A percentile compares a stretch with the other conserved stretches of the same genome.
phyloP scores from a whole-genome alignment of 2,329 filamentous ascomycete species.

The Trichoderma lentiforme region DNA sequence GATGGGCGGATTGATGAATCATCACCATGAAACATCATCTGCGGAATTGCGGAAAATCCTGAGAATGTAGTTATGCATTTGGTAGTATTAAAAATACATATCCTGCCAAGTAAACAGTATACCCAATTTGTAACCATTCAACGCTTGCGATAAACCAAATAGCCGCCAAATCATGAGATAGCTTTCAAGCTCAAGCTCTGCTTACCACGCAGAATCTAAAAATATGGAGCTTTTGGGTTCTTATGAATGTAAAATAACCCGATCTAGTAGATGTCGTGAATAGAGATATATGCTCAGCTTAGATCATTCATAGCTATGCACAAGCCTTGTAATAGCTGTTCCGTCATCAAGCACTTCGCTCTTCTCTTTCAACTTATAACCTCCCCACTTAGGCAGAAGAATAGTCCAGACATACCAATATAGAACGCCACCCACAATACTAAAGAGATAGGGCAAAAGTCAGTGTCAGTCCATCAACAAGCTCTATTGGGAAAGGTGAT shows the following conservation, averaged over 20 bases:
- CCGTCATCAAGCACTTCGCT: constrained; percentile 61
- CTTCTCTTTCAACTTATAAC: constrained; percentile 62
- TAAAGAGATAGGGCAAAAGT: neutral
- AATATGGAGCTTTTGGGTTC: neutral
- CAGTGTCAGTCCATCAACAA: neutral
- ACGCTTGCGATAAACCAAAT: neutral
- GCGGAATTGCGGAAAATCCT: neutral
- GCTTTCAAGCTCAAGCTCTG: neutral
- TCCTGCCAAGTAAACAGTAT: neutral
- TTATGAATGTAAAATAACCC: neutral
- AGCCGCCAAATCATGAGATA: neutral
- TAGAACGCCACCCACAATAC: constrained; percentile 56
- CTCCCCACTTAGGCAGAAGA: constrained; percentile 54
- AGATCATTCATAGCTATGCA: constrained; percentile 27
- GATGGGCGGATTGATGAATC: neutral
- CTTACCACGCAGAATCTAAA: neutral
- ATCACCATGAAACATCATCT: neutral
- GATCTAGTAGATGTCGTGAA: neutral
- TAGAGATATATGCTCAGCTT: neutral
- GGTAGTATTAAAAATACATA: neutral
- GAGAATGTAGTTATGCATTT: too few species aligned
- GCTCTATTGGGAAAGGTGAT: neutral
- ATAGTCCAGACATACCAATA: constrained; percentile 71
- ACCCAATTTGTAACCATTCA: neutral
- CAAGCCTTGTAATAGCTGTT: constrained; percentile 60